Percentiles rank a stretch among this genome's conserved stretches.
Evolutionary conservation across 352 stramenopile genomes (phyloP).

Genomic region (Phytophthora idaei): DNA sequence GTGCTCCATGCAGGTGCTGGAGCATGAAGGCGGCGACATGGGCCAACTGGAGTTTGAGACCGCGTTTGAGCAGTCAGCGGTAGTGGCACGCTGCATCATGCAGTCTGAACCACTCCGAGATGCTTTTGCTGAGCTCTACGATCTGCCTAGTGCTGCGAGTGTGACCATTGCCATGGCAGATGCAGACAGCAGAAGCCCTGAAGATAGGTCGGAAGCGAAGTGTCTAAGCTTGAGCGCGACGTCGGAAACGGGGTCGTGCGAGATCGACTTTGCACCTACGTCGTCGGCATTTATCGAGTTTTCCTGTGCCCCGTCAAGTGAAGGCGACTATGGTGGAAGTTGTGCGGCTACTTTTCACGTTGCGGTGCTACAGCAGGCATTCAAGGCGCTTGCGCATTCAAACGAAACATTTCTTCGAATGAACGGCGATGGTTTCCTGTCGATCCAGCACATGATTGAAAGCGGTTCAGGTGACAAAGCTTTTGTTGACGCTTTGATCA

Average conservation of each 20-base stretch:
- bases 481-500: constrained; percentile 84
- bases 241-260: constrained; percentile 77
- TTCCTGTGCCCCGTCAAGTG: constrained; percentile 44
- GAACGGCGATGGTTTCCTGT: constrained; percentile 81
- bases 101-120: constrained; percentile 82
- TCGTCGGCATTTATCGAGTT: constrained; percentile 88
- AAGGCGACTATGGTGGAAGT: constrained; percentile 24
- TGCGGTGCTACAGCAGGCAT: constrained; percentile 78
- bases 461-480: constrained; percentile 72
- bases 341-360: constrained; percentile 79
- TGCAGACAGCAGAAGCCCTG: constrained; percentile 18
- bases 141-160: constrained; percentile 78
- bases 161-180: constrained; percentile 79
- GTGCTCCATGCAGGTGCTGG: constrained; percentile 81
- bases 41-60: constrained; percentile 77
- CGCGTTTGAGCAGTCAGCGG: constrained; percentile 73
- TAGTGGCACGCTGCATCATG: constrained; percentile 84
- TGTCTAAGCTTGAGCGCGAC: constrained; percentile 72
- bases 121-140: constrained; percentile 83
- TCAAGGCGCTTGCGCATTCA: constrained; percentile 77
- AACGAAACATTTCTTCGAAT: constrained; percentile 86
- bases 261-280: constrained; percentile 76
- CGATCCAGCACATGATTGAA: constrained; percentile 85
- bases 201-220: constrained; percentile 27
- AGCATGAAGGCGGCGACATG: constrained; percentile 79